These are phyloP conservation scores for Niveomyces coronatus DNA, from an alignment of 2,329 filamentous ascomycete species.

Conservation along the genomic window DNA sequence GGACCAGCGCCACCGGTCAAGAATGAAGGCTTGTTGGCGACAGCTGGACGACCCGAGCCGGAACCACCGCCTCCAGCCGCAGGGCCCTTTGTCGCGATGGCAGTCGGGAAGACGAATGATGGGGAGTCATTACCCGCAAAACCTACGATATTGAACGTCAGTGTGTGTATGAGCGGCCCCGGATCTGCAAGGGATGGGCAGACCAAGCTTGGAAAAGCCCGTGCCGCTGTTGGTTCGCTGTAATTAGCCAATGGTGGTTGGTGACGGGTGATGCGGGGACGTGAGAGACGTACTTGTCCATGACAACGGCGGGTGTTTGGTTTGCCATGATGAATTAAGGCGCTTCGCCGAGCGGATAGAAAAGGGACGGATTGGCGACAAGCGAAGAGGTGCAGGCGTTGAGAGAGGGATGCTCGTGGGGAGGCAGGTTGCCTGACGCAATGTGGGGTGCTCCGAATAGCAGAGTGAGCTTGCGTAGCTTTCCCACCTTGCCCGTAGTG, in stretches of 20 bases:
- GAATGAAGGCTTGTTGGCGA: conserved; percentile 92
- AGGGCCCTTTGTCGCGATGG: conserved; percentile 87
- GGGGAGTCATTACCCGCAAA: conserved; percentile 99
- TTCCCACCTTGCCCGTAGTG: not conserved
- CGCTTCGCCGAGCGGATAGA: conserved; percentile 12
- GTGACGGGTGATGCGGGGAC: conserved; percentile 17
- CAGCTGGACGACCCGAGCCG: conserved; percentile 78
- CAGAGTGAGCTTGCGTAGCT: conserved; percentile 11
- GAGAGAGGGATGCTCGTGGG: conserved; percentile 3
- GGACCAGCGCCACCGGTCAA: conserved; percentile 82
- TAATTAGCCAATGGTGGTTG: conserved; percentile 18
- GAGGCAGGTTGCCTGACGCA: conserved; percentile 9
- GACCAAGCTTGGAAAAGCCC: conserved; percentile 98
- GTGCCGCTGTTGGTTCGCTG: conserved; percentile 63
- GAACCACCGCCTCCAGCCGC: conserved; percentile 61
- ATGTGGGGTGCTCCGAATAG: conserved; percentile 9
- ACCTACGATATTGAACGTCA: conserved; percentile 39
- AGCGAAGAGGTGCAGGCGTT: not conserved
- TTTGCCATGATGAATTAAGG: conserved; percentile 60
- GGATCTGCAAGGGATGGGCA: conserved; percentile 19
- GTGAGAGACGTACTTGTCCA: conserved; percentile 88
- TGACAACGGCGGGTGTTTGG: conserved; percentile 99
- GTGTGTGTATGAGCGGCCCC: not conserved
- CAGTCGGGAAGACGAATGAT: conserved; percentile 97
- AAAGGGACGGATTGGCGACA: conserved; percentile 8